Evolutionary conservation across 495 filamentous ascomycete species (phyloP).

Genomic region (Aspergillus carlsbadensis): DNA sequence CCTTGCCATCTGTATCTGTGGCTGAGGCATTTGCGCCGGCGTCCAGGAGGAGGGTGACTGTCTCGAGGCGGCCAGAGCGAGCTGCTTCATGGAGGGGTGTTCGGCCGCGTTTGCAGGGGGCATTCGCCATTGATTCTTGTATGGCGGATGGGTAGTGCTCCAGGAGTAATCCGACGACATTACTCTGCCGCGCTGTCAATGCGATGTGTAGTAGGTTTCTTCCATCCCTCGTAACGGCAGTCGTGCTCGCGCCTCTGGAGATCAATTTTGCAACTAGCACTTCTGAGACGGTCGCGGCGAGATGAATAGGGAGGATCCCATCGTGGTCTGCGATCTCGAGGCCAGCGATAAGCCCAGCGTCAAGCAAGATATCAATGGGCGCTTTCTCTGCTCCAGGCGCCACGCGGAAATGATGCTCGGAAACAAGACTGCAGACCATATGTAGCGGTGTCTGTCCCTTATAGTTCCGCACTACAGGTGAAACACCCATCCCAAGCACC

Average conservation of each 20-base stretch:
- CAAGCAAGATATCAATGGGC: constrained; percentile 16
- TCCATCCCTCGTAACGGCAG: constrained; percentile 25
- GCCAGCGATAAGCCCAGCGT: neutral
- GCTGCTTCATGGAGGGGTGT: constrained; percentile 39
- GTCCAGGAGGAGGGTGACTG: constrained; percentile 30
- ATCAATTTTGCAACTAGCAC: constrained; percentile 30
- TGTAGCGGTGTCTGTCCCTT: constrained; percentile 26
- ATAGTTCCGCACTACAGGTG: constrained; percentile 17
- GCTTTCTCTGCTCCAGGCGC: neutral
- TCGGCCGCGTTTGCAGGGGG: constrained; percentile 11
- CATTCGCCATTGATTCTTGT: constrained; percentile 18
- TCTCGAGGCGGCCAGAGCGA: constrained; percentile 34
- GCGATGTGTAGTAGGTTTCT: constrained; percentile 42
- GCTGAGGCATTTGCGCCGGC: constrained; percentile 29
- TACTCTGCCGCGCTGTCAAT: constrained; percentile 30
- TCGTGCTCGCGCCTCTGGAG: constrained; percentile 29
- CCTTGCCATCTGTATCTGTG: neutral
- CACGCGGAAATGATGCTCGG: constrained; percentile 10
- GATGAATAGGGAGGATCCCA: constrained; percentile 29
- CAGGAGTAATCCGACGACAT: constrained; percentile 38
- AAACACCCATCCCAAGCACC: constrained; percentile 12
- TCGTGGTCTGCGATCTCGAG: constrained; percentile 17
- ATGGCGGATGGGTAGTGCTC: constrained; percentile 15
- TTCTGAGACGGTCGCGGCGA: constrained; percentile 34
- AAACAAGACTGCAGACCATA: constrained; percentile 14